These are phyloP conservation scores for Gracilaria domingensis DNA, from an alignment of 23 red algal genomes.

Conservation along the genomic window DNA sequence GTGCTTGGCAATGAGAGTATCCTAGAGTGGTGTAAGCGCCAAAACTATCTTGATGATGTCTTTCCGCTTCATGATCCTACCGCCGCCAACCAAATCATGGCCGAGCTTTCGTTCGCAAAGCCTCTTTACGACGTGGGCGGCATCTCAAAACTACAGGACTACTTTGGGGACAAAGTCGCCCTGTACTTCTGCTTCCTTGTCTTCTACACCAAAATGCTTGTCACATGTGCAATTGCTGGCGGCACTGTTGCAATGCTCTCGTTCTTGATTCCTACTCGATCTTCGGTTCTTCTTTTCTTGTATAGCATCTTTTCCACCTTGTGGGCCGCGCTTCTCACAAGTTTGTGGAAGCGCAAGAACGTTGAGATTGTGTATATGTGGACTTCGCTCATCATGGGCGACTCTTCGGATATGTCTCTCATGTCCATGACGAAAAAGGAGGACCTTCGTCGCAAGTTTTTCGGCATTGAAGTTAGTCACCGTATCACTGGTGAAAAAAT, in stretches of 20 bases:
- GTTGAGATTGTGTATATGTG: conserved; percentile 84
- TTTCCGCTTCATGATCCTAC: conserved; percentile 84
- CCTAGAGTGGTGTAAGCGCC: conserved; percentile 85
- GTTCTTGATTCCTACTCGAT: conserved; percentile 19
- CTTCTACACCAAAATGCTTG: conserved; percentile 78
- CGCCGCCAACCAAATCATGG: conserved; percentile 46
- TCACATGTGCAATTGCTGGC: conserved; percentile 65
- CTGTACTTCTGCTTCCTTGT: conserved; percentile 86
- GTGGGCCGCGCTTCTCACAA: conserved; percentile 68
- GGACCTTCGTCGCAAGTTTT: conserved; percentile 77
- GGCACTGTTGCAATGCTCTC: conserved; percentile 28
- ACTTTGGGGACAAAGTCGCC: conserved; percentile 91
- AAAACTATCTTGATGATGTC: conserved; percentile 80
- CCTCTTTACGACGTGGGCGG: conserved; percentile 62
- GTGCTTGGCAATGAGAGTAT: conserved; percentile 79
- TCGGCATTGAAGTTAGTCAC: conserved; percentile 76
- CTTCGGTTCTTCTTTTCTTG: conserved; percentile 54
- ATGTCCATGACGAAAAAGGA: conserved; percentile 79
- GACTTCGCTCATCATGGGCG: conserved; percentile 82
- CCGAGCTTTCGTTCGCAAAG: conserved; percentile 41
- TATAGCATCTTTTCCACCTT: conserved; percentile 78
- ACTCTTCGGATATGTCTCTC: conserved; percentile 73
- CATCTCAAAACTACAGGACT: conserved; percentile 75
- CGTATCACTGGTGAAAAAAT: conserved; percentile 85
- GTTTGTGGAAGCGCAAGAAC: conserved; percentile 85